phyloP scores from a whole-genome alignment of 352 stramenopile species.

The Pythium chondricola region DNA sequence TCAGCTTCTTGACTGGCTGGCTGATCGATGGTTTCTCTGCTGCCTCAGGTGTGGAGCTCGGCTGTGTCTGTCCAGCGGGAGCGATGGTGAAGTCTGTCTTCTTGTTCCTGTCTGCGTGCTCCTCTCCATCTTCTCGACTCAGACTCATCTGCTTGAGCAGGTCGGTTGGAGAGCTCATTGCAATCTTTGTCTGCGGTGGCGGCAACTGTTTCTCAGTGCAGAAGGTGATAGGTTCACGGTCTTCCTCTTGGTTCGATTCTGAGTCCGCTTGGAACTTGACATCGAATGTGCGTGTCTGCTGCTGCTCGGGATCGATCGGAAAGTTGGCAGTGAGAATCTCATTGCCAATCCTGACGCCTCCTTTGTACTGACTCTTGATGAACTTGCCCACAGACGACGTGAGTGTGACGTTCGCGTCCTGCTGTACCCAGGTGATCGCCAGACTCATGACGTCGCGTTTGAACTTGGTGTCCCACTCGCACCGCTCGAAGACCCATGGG shows the following conservation, averaged over 20 bases:
- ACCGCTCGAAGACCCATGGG: constrained; percentile 66
- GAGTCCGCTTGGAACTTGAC: constrained; percentile 7
- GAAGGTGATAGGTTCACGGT: background rate
- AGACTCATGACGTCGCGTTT: constrained; percentile 80
- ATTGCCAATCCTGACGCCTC: constrained; percentile 38
- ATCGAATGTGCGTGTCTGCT: constrained; percentile 15
- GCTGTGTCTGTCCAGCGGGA: background rate
- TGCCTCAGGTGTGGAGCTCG: background rate
- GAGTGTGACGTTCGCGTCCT: constrained; percentile 37
- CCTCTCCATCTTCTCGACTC: constrained; percentile 7
- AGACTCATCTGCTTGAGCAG: constrained; percentile 48
- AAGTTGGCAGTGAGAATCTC: constrained; percentile 82
- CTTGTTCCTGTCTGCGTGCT: background rate
- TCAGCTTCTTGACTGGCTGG: constrained; percentile 28
- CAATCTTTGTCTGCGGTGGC: constrained; percentile 5
- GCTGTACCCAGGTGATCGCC: constrained; percentile 69
- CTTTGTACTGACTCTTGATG: constrained; percentile 85
- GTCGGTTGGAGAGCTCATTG: constrained; percentile 40
- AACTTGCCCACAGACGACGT: constrained; percentile 48
- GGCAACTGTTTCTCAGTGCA: constrained; percentile 3
- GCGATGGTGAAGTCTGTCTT: constrained; percentile 13
- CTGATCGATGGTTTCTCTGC: background rate
- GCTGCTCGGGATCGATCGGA: constrained; percentile 36
- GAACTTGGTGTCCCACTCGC: constrained; percentile 70
- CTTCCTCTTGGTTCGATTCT: constrained; percentile 8